These are phyloP conservation scores for Cucurbita ficifolia DNA, from an alignment of 306 rosid genomes.

Conservation along the genomic window DNA sequence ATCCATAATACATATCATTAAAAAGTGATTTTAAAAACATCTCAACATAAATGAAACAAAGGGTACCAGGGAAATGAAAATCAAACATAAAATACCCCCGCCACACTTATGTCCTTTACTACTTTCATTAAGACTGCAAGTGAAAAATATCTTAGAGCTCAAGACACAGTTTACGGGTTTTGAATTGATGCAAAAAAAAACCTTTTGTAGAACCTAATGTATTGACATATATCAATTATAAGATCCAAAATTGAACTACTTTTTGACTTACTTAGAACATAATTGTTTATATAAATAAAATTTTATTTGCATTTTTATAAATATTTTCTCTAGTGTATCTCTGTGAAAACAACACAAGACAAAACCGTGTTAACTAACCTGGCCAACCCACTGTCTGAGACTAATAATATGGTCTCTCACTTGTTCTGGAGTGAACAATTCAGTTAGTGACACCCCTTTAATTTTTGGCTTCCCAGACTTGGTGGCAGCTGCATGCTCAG, in stretches of 20 bases:
- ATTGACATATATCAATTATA: background rate
- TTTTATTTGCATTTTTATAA: background rate
- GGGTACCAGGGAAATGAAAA: too few relatives aligned
- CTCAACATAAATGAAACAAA: too few relatives aligned
- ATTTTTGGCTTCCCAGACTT: constrained; percentile 96
- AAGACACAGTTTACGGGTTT: too few relatives aligned
- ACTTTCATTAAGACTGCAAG: too few relatives aligned
- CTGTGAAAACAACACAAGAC: background rate
- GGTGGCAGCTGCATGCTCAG: constrained; percentile 50
- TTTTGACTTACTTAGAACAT: background rate
- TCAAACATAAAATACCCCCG: too few relatives aligned
- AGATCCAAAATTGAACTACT: background rate
- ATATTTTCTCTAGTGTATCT: background rate
- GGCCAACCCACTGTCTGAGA: constrained; percentile 98
- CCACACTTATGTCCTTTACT: too few relatives aligned
- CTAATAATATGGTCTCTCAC: constrained; percentile 74
- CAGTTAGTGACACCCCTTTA: constrained; percentile 85
- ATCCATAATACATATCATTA: too few relatives aligned
- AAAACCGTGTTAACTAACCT: constrained; percentile 36
- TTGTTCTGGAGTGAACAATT: constrained; percentile 89
- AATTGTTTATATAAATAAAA: background rate
- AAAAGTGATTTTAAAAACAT: too few relatives aligned
- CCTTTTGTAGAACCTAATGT: background rate
- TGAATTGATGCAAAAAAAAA: too few relatives aligned
- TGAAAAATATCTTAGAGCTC: too few relatives aligned